Conservation (phyloP, 2,329 filamentous ascomycete genomes). For the Talaromyces verruculosus region DNA sequence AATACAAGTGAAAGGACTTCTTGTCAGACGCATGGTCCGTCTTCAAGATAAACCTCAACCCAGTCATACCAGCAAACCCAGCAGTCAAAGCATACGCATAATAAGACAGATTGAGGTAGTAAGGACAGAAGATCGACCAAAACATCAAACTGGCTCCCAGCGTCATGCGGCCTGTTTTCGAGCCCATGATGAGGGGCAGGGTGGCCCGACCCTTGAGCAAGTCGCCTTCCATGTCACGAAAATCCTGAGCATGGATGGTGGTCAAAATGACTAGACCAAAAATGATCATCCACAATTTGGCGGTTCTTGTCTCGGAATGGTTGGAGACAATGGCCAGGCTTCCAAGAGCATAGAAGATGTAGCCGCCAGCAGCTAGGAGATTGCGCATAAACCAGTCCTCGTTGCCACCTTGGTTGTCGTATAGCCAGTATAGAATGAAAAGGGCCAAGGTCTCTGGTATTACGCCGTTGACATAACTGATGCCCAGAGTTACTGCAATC, state of each 20-base stretch:
- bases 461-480: conserved; percentile 17
- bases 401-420: conserved; percentile 20
- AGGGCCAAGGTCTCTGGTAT: conserved; percentile 19
- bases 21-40: conserved; percentile 17
- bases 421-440: conserved; percentile 21
- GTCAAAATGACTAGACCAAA: conserved; percentile 20
- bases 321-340: conserved; percentile 16
- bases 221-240: conserved; percentile 21
- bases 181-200: conserved; percentile 18
- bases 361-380: conserved; percentile 20
- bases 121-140: conserved; percentile 18
- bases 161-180: conserved; percentile 8
- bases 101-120: conserved; percentile 10
- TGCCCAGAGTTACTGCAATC: conserved; percentile 14
- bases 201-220: conserved; percentile 18
- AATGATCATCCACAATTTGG: conserved; percentile 18
- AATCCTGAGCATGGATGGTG: conserved; percentile 22
- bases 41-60: conserved; percentile 15
- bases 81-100: conserved; percentile 13
- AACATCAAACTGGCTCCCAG: conserved; percentile 8
- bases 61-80: conserved; percentile 3
- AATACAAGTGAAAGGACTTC: conserved; percentile 20
- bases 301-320: conserved; percentile 14
- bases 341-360: conserved; percentile 20
- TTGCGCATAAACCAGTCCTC: conserved; percentile 22